Base-by-base conservation (phyloP, 176 grass and related monocot species). In the Poa annua region DNA sequence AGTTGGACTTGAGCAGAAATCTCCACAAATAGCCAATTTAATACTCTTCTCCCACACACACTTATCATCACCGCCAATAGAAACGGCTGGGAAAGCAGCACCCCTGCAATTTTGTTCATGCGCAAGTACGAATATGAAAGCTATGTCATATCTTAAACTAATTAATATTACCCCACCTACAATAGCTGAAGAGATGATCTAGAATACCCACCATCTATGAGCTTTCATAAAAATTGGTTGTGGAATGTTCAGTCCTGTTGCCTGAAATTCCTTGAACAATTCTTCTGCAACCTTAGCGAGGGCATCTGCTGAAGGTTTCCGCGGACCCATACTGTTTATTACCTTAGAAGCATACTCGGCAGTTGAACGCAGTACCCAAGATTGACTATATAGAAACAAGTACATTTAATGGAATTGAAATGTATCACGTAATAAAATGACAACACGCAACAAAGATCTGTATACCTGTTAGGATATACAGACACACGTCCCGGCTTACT, bases 361-460 rank as follows among this genome's bases (percentile, higher is more conserved):
- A 73, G 91, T 98, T 11, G 96, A 98, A 85, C 95, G 91, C 71
- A 98, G 81, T 6, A 93, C 89, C 96, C 96, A 98, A 78, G 35
- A 88, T 71, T 98, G 89, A 47, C 96, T 95, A 84, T 61, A 91
- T 21, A 79, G 15, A 66, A 74, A 91, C 3, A 87, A 74, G 29
- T 39, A 7, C 7, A 86, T 75, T 24, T 33, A 69, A 77, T 25
- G 7, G 66, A 67, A 73, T 25, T 41, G 56, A 75, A 49, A 11
- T 35, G 14, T 52, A 54, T 79, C 49, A 72, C 2, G 32, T 6
- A 3, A 50, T 29, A 74, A 64, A 72, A 76, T 20, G 11, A 44
- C 4, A 32, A 51, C 64, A 57, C 11, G 32, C 11, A 77, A 24
- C 16, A 71, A 57, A 53, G 10, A 45, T 53, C 16, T 73, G 77